Evolutionary conservation across 352 stramenopile genomes (phyloP).

Genomic region (Phytophthora tentaculata): DNA sequence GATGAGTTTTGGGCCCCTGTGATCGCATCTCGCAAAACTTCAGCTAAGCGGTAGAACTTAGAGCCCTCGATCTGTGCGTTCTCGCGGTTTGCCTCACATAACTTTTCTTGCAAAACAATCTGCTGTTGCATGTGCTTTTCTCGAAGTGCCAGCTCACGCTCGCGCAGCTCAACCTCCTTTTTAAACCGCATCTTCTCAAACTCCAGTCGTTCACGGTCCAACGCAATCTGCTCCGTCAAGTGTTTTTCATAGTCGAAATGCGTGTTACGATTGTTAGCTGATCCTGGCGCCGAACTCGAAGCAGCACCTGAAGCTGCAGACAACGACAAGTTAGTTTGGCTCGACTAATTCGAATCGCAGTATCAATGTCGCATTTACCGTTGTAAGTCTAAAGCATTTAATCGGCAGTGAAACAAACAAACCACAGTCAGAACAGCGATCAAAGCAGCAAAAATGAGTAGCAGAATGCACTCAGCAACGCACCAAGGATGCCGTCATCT

Average conservation of each 20-base stretch:
- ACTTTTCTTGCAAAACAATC: slow-evolving; percentile 62
- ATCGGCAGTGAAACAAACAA: background rate
- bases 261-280: slow-evolving; percentile 34
- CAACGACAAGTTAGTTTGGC: slow-evolving; percentile 1
- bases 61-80: slow-evolving; percentile 52
- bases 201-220: slow-evolving; percentile 75
- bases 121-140: slow-evolving; percentile 74
- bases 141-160: slow-evolving; percentile 66
- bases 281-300: slow-evolving; percentile 12
- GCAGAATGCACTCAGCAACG: slow-evolving; percentile 22
- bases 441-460: no score
- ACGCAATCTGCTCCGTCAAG: slow-evolving; percentile 67
- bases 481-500: slow-evolving; percentile 56
- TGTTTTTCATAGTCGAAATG: slow-evolving; percentile 81
- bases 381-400: slow-evolving; percentile 28
- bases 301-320: slow-evolving; percentile 21
- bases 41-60: slow-evolving; percentile 68
- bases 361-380: slow-evolving; percentile 15
- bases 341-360: background rate
- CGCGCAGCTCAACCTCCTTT: slow-evolving; percentile 75
- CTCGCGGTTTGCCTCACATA: slow-evolving; percentile 49
- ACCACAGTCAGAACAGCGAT: slow-evolving; percentile 6
- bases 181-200: slow-evolving; percentile 80
- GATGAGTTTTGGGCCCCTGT: slow-evolving; percentile 36
- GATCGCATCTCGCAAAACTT: slow-evolving; percentile 65